These are phyloP conservation scores for Colletotrichum horii DNA, from an alignment of 2,329 filamentous ascomycete genomes.

Conservation along the genomic window DNA sequence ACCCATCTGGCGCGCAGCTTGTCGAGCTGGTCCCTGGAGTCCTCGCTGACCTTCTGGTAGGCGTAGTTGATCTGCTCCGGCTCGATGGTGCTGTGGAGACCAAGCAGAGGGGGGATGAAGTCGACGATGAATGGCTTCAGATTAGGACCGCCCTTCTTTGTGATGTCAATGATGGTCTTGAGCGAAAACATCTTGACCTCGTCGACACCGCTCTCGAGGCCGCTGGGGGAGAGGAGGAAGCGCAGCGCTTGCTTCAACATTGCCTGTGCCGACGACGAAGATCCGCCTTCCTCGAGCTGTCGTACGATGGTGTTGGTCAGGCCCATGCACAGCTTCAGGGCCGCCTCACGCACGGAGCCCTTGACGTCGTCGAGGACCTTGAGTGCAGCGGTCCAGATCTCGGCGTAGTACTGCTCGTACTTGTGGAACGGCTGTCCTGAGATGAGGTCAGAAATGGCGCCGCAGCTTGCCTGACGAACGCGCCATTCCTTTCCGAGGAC, in stretches of 20 bases:
- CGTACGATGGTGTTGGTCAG: conserved; percentile 86
- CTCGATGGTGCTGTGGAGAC: conserved; percentile 85
- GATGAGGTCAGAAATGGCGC: conserved; percentile 85
- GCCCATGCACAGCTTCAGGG: conserved; percentile 80
- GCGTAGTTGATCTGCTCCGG: conserved; percentile 90
- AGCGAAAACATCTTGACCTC: conserved; percentile 87
- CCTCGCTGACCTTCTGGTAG: conserved; percentile 86
- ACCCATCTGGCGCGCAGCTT: conserved; percentile 83
- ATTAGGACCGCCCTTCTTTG: conserved; percentile 84
- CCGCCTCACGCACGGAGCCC: conserved; percentile 81
- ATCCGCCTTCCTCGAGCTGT: conserved; percentile 80
- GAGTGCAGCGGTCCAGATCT: conserved; percentile 86
- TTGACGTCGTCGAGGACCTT: conserved; percentile 98
- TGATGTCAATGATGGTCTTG: conserved; percentile 84
- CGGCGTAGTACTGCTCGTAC: conserved; percentile 84
- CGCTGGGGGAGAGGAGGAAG: conserved; percentile 87
- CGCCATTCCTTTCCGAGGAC: conserved; percentile 94
- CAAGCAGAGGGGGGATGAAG: conserved; percentile 81
- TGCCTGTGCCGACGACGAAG: conserved; percentile 70
- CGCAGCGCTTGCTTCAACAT: conserved; percentile 90
- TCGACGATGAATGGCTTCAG: conserved; percentile 81
- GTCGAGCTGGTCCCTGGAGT: conserved; percentile 89
- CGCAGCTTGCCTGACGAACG: conserved; percentile 89
- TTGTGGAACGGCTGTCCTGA: conserved; percentile 77
- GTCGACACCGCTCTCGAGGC: conserved; percentile 85